Percentiles rank a stretch among this genome's conserved stretches.
phyloP scores from a whole-genome alignment of 345 rosid genomes.

The Bruguiera parviflora region DNA sequence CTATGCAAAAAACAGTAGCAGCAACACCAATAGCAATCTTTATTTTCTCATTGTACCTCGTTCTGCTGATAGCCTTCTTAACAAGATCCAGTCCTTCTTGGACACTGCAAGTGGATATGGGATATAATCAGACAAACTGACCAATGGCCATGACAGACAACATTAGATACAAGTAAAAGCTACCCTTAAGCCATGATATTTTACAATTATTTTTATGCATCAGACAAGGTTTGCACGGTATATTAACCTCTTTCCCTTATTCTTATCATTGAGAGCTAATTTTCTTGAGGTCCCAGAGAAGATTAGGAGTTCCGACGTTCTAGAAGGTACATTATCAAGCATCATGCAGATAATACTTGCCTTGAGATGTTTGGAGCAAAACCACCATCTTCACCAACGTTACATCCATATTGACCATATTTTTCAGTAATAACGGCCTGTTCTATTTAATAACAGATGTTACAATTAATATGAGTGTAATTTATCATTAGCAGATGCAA shows the following conservation, averaged over 20 bases:
- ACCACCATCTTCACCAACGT: slow-evolving; percentile 94
- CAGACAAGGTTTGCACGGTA: not conserved
- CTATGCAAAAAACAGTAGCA: slow-evolving; percentile 83
- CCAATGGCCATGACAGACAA: not conserved
- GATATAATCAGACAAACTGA: slow-evolving; percentile 2
- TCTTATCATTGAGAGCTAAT: not conserved
- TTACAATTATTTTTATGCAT: not conserved
- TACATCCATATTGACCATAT: slow-evolving; percentile 69
- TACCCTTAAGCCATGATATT: not conserved
- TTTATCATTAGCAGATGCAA: slow-evolving; percentile 2
- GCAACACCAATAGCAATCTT: slow-evolving; percentile 90
- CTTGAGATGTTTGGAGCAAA: slow-evolving; percentile 88
- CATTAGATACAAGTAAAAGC: not conserved
- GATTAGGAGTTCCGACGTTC: not conserved
- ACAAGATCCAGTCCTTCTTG: slow-evolving; percentile 90
- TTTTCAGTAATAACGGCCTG: slow-evolving; percentile 92
- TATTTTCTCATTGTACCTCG: slow-evolving; percentile 74
- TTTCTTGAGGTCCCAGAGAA: not conserved
- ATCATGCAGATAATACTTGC: slow-evolving; percentile 34
- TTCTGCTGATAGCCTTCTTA: slow-evolving; percentile 87
- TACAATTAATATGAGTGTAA: slow-evolving; percentile 22
- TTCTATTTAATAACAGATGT: slow-evolving; percentile 35
- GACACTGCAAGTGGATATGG: slow-evolving; percentile 47
- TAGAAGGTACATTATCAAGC: slow-evolving; percentile 15
- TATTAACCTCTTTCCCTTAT: not conserved